Evolutionary conservation across 2,329 filamentous ascomycete species (phyloP), one percentile per base, ranked within the genome.

Genomic region (Grosmannia serpens): DNA sequence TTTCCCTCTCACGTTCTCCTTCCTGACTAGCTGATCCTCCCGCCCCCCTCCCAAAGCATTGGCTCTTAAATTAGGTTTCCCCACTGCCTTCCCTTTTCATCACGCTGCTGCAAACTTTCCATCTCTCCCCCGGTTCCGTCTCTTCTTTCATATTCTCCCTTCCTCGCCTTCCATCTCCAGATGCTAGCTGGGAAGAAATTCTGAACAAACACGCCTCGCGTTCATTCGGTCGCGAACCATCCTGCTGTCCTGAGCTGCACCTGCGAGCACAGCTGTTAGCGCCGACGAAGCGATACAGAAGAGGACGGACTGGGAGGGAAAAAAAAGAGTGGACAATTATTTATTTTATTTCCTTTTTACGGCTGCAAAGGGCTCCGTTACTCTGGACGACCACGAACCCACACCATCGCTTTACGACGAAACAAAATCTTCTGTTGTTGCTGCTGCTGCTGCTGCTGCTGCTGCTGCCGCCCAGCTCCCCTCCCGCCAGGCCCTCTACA

Each of bases 21-120:
- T 9, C 22, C 41, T 27, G n/a, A 53, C 49, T 51, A 49, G 52
- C 46, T 51, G 44, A 31, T 35, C 22, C 20, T 49, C 55, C 44
- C 33, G 22, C 13, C 50, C 27, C 54, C 20, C 33, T 50, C 20
- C 33, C 53, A 13, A n/a, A 54, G 50, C 54, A 57, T 59, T 50
- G 38, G 54, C 46, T 29, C 55, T 60, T 60, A 60, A 60, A 60
- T 55, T 60, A 35, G 55, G 38, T 38, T 49, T 26, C 22, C 31
- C 26, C 38, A 44, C 31, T 44, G 27, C 31, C 54, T 51, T 46
- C 51, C 26, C 17, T 38, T 26, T n/a, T 54, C 38, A 26, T 59
- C 57, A 38, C 15, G 46, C 24, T 38, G n/a, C 31, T 24, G 29
- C 31, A 17, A 26, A 22, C 38, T 46, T 47, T 46, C 27, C n/a